Conservation (phyloP, 768 basidiomycete genomes). For the Boletus edulis region DNA sequence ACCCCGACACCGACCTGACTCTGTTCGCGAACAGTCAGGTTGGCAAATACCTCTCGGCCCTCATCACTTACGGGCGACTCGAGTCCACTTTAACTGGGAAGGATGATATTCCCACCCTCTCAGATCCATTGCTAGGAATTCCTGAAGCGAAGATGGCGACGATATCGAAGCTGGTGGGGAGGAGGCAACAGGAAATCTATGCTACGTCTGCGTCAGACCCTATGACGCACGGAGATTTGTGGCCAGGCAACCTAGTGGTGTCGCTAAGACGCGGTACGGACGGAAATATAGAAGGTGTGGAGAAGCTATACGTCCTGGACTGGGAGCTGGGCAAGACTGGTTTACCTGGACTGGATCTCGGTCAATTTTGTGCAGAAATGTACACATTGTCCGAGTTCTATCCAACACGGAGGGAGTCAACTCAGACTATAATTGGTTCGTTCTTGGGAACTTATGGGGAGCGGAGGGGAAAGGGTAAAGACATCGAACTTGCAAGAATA, state of each 20-base stretch:
- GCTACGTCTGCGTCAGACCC: constrained; percentile 28
- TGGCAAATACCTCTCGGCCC: constrained; percentile 41
- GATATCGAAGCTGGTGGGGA: constrained; percentile 33
- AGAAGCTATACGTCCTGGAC: constrained; percentile 52
- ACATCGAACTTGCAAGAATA: constrained; percentile 31
- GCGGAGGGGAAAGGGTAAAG: constrained; percentile 10
- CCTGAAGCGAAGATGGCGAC: constrained; percentile 33
- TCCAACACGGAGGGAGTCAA: constrained; percentile 36
- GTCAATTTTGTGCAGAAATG: constrained; percentile 64
- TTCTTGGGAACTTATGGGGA: constrained; percentile 48
- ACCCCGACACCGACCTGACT: constrained; percentile 26
- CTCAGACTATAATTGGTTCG: constrained; percentile 36
- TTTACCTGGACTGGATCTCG: constrained; percentile 56
- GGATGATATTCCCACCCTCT: constrained; percentile 34
- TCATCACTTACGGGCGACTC: constrained; percentile 45
- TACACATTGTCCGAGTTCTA: constrained; percentile 48
- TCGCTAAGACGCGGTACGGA: constrained; percentile 28
- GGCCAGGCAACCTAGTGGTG: constrained; percentile 69
- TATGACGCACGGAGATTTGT: constrained; percentile 57
- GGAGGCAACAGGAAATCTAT: constrained; percentile 30
- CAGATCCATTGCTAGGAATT: constrained; percentile 42
- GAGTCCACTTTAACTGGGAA: constrained; percentile 36
- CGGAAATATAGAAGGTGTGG: constrained; percentile 29
- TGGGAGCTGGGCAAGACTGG: constrained; percentile 66
- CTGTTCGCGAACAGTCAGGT: constrained; percentile 40